Evolutionary conservation across 1,284 basidiomycete species (phyloP).

Genomic region (Inonotus hispidus): DNA sequence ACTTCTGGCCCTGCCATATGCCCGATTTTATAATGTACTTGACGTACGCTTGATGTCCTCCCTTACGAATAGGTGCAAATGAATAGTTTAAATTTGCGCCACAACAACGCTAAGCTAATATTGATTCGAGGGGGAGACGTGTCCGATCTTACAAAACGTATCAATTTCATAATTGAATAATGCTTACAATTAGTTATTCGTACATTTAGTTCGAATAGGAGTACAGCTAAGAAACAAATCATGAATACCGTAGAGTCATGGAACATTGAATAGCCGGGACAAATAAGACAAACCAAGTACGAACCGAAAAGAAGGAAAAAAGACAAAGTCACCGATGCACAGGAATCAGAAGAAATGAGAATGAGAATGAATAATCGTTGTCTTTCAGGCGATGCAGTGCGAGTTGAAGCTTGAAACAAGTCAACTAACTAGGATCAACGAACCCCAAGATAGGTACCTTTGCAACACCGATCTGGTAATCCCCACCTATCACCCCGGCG

Average conservation of each 20-base stretch:
- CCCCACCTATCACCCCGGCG: background rate
- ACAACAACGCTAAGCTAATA: too few relatives aligned
- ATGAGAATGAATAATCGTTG: background rate
- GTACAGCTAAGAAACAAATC: too few relatives aligned
- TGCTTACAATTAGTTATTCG: too few relatives aligned
- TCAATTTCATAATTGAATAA: too few relatives aligned
- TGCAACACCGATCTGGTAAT: slow-evolving; percentile 13
- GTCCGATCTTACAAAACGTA: too few relatives aligned
- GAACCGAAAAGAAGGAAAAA: background rate
- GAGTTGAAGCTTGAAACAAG: background rate
- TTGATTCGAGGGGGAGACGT: too few relatives aligned
- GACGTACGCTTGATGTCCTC: background rate
- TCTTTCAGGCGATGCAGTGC: background rate
- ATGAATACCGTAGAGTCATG: too few relatives aligned
- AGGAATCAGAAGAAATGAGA: background rate
- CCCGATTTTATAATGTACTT: background rate
- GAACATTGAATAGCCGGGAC: too few relatives aligned
- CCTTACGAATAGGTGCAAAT: background rate
- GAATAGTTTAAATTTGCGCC: background rate
- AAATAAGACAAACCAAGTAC: too few relatives aligned
- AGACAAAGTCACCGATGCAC: background rate
- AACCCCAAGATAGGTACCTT: background rate
- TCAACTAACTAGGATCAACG: background rate
- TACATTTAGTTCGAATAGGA: too few relatives aligned
- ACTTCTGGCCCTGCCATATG: background rate